Evolutionary conservation across 805 yeast species (phyloP), one percentile per base, ranked within the genome.

Genomic region (Monosporozyma servazzii): DNA sequence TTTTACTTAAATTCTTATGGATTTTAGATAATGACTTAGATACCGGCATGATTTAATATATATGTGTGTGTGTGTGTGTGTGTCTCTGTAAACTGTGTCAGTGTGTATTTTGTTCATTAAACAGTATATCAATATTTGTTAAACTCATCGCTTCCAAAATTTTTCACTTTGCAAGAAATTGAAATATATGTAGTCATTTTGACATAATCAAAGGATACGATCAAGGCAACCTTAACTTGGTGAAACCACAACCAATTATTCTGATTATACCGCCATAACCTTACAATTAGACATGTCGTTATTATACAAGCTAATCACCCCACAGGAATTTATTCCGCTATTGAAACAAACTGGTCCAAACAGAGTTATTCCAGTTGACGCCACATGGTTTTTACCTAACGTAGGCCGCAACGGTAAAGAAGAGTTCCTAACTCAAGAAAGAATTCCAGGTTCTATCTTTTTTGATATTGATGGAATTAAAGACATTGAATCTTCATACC

Each of bases 351-450:
- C 57, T 4, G 56, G 30, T 23, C 21, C 29, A 15, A 40, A 56
- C 13, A 63, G 76, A 45, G 67, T 74, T 23, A 53, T 84, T 10
- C 84, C 96, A 0, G 71, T 91, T 20, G 99, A 91, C 66, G 81
- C 95, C 4, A 82, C 97, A 0, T 93, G 98, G 97, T 88, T 82
- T 67, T 76, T 91, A 79, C 96, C 98, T 47, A 84, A 82, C 61
- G 72, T 70, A 40, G 82, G 84, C 10, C 73, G 78, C 44, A 74
- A 78, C 56, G 90, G 84, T 0, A 67, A 65, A 39, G 72, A 75
- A 20, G 88, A 88, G 64, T 68, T 62, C 49, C 83, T 75, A 62
- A 67, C 70, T 43, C 65, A 72, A 23, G 80, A 76, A 49, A 77
- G 97, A 54, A 69, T 86, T 9, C 81, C 82, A 15, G 71, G 77